Base-by-base conservation (phyloP, 352 stramenopile species). In the Globisporangium iwayamae region DNA sequence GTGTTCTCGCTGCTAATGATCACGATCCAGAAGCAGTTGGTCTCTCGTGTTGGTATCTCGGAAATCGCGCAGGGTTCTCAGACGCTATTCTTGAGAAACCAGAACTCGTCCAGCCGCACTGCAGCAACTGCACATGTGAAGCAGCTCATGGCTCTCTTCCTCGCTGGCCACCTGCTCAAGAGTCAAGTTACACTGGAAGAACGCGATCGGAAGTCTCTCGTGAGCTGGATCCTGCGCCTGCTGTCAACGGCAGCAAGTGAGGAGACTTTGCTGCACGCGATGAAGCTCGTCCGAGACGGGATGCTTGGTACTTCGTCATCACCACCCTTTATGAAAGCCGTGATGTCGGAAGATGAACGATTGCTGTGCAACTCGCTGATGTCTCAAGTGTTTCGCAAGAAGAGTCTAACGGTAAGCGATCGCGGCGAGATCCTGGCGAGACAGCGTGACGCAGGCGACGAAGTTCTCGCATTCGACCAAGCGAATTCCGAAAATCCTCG, bases 21-120 rank as follows among this genome's bases (percentile, higher is more conserved):
- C 53, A 93, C 82, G 8, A 93, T 93, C 56, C 85, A 93, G 62
- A 93, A 93, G 60, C 85, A 93, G 60, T 76, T 91, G 18, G 79
- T 90, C 4, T 75, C 74, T 18, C 75, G 71, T 1, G 61, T 71
- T 2, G 75, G 73, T 39, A 45, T 60, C 9, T 57, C 63, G 5
- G 62, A 53, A 10, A 47, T 72, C 9, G 34, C 30, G 1, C 62
- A 47, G 22, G 36, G 67, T 2, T 67, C 79, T 43, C 76, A 71
- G 43, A 57, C 48, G 20, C 63, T 71, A 36, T 60, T 66, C 32
- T 39, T 69, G 46, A 60, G 73, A 25, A 63, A 50, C 16, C 54
- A 39, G 11, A 66, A 48, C 13, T 60, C 43, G n/a, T 20, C 56
- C 5, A 75, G 25, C 54, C 65, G 72, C 25, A 34, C 6, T 10